Evolutionary conservation across 2,329 filamentous ascomycete genomes (phyloP).

Genomic region (Phaeosphaeria sp.): DNA sequence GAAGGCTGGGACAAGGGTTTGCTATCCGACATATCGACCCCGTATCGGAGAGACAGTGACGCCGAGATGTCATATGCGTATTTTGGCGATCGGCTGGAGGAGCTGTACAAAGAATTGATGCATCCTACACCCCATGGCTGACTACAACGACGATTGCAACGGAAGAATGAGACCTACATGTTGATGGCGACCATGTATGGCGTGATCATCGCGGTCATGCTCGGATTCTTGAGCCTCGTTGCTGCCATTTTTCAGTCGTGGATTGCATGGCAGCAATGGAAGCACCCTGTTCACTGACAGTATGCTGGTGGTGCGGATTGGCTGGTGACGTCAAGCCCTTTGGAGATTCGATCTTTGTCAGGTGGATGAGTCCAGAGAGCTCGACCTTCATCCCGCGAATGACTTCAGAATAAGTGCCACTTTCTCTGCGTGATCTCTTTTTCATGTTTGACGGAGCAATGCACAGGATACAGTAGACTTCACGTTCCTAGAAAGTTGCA

Average conservation of each 20-base stretch:
- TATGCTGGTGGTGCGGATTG: too few relatives aligned
- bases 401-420: too few relatives aligned
- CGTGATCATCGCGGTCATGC: constrained; percentile 35
- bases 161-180: constrained; percentile 22
- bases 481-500: too few relatives aligned
- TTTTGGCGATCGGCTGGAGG: constrained; percentile 27
- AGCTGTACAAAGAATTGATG: constrained; percentile 32
- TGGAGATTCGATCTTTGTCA: too few relatives aligned
- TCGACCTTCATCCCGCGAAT: too few relatives aligned
- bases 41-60: constrained; percentile 17
- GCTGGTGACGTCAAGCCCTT: too few relatives aligned
- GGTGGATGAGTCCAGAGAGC: too few relatives aligned
- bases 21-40: constrained; percentile 5
- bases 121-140: constrained; percentile 32
- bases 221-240: constrained; percentile 32
- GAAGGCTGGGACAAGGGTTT: constrained; percentile 9
- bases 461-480: too few relatives aligned
- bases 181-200: constrained; percentile 42
- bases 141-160: constrained; percentile 20
- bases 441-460: too few relatives aligned
- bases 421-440: too few relatives aligned
- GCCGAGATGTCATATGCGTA: constrained; percentile 30
- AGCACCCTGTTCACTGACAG: constrained; percentile 33
- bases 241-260: constrained; percentile 40
- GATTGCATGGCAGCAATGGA: constrained; percentile 42